Percentiles rank a stretch among this genome's conserved stretches.
Evolutionary conservation across 192 early-diverging fungal species (phyloP).

Genomic region (Coemansia sp.): DNA sequence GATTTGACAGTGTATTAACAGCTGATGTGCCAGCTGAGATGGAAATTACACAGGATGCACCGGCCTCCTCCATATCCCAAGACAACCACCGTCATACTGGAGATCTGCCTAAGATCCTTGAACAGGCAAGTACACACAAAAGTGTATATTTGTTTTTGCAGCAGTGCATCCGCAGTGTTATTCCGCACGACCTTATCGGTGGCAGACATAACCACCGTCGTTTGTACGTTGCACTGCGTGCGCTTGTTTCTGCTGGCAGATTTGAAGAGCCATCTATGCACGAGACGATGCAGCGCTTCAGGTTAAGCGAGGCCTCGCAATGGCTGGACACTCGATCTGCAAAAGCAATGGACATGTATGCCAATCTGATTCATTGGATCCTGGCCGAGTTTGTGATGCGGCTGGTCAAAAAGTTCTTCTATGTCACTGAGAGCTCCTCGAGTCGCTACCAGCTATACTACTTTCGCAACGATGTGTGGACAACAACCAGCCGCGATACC

Average conservation of each 20-base stretch:
- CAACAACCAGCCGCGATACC: constrained; percentile 50
- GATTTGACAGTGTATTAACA: too few species aligned
- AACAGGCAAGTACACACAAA: constrained; percentile 15
- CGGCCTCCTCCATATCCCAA: too few species aligned
- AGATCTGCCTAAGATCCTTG: constrained; percentile 15
- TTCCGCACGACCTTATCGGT: constrained; percentile 68
- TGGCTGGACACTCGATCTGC: constrained; percentile 13
- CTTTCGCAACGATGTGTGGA: constrained; percentile 79
- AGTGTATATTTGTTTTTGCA: constrained; percentile 56
- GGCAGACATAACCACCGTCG: constrained; percentile 56
- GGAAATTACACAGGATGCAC: too few species aligned
- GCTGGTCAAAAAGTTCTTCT: constrained; percentile 68
- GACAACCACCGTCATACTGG: too few species aligned
- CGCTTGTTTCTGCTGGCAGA: constrained; percentile 58
- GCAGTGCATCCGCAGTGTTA: constrained; percentile 52
- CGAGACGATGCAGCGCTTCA: constrained; percentile 59
- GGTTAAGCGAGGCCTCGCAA: constrained; percentile 41
- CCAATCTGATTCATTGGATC: constrained; percentile 68
- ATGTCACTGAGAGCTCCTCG: constrained; percentile 72
- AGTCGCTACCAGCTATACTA: constrained; percentile 68
- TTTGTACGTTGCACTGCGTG: constrained; percentile 59
- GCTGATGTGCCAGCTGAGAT: too few species aligned
- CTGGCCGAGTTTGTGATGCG: constrained; percentile 60
- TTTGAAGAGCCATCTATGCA: constrained; percentile 63
- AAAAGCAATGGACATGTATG: constrained; percentile 52